Base-by-base conservation (phyloP, 1,284 basidiomycete species). In the Boletus mariae region DNA sequence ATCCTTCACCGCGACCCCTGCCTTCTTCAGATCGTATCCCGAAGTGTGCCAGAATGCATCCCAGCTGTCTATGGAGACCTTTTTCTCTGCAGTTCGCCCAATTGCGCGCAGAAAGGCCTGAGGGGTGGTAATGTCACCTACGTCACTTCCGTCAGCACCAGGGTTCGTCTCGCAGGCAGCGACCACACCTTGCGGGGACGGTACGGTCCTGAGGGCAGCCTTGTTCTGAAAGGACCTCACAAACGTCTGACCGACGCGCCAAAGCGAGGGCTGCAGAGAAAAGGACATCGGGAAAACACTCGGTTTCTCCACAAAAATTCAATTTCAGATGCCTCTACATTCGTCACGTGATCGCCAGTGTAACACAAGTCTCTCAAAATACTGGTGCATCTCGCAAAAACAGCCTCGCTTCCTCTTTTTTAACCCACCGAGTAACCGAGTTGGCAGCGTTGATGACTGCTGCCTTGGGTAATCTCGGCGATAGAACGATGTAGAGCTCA, bases 371-470 rank as follows among this genome's bases (percentile, higher is more conserved):
- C 20, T 25, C 20, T 76, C 63, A 94, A 66, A 95, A 94, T 31
- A 93, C 88, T 11, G 92, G 92, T 25, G 92, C 92, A 70, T 95
- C 89, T 54, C 82, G 80, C 60, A 96, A 72, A 69, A 98, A 98
- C 58, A 98, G 65, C 59, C 75, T 78, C 15, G 74, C 73, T 68
- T 98, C 94, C 66, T 97, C 90, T 57, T 82, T 85, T 74, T 90
- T 89, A 17, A 97, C 85, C 95, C 96, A 99, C 35, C 86, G 79
- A 15, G 87, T 87, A 29, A 98, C 85, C 0, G 86, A 79, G 67
- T 98, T 96, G 8, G 95, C 96, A 1, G 92, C 87, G 15, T 85
- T 83, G 9, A 97, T 85, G 1, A 85, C 85, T 0, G 90, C 91
- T 47, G 82, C 84, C 76, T 98, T 97, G 2, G 93, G 87, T 47